A percentile compares a stretch with the other conserved stretches of the same genome.
Conservation (phyloP, 2,329 filamentous ascomycete species). For the Fusarium annulatum region DNA sequence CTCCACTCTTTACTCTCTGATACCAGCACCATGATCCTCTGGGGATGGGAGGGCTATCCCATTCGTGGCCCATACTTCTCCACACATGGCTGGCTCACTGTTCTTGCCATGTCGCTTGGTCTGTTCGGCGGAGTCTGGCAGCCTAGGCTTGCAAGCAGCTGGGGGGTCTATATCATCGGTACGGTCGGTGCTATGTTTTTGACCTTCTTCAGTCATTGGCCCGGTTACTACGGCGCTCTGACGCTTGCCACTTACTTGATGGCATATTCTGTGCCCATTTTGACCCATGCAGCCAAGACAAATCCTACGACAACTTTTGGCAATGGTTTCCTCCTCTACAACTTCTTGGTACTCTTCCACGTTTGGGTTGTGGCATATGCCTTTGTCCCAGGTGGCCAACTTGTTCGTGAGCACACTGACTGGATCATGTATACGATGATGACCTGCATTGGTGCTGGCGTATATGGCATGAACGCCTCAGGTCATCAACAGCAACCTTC, state of each 20-base stretch:
- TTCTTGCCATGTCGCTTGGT: constrained; percentile 87
- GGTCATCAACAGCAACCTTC: constrained; percentile 55
- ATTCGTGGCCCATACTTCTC: constrained; percentile 87
- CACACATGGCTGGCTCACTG: constrained; percentile 89
- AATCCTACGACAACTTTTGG: constrained; percentile 86
- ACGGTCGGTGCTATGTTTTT: constrained; percentile 82
- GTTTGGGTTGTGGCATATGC: constrained; percentile 99
- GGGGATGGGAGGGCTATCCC: constrained; percentile 98
- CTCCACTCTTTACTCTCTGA: constrained; percentile 95
- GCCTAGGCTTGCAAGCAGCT: constrained; percentile 77
- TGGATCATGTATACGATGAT: constrained; percentile 94
- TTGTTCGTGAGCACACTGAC: constrained; percentile 93
- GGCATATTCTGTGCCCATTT: constrained; percentile 79
- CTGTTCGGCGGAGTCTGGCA: constrained; percentile 79
- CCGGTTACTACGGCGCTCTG: constrained; percentile 87
- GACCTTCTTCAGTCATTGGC: constrained; percentile 84
- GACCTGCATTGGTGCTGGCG: constrained; percentile 83
- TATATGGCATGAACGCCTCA: constrained; percentile 75
- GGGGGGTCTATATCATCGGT: constrained; percentile 83
- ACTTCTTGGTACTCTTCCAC: constrained; percentile 94
- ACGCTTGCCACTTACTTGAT: constrained; percentile 81
- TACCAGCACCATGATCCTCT: constrained; percentile 98
- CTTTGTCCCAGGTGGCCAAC: constrained; percentile 92
- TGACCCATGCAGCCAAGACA: constrained; percentile 80
- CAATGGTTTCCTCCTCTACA: constrained; percentile 89